These are phyloP conservation scores for Cenchrus purpureus DNA, from an alignment of 176 grass and related monocot genomes.

Conservation along the genomic window DNA sequence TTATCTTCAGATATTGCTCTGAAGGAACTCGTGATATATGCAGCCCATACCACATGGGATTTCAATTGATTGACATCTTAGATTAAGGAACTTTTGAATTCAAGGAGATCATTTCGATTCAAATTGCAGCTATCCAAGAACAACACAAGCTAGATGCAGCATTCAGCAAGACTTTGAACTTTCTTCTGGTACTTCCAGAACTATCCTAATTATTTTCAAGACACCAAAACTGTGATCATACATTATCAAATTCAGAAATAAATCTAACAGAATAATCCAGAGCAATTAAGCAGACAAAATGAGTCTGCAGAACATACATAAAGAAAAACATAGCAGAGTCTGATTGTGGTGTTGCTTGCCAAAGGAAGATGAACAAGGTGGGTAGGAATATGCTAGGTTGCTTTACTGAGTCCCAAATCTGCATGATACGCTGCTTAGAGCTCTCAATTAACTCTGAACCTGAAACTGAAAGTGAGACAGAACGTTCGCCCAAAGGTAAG, in stretches of 20 bases:
- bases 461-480: constrained; percentile 51
- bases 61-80: constrained; percentile 16
- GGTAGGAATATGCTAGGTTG: constrained; percentile 85
- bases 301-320: constrained; percentile 56
- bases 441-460: constrained; percentile 67
- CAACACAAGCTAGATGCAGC: constrained; percentile 18
- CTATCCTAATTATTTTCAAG: background rate
- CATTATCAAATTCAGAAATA: background rate
- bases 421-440: constrained; percentile 65
- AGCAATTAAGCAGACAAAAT: constrained; percentile 35
- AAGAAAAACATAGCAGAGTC: constrained; percentile 97
- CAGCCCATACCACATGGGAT: background rate
- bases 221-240: background rate
- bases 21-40: constrained; percentile 5
- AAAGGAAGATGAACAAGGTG: constrained; percentile 93
- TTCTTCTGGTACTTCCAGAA: constrained; percentile 16
- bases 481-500: constrained; percentile 34
- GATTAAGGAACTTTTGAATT: constrained; percentile 6
- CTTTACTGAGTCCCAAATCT: constrained; percentile 87
- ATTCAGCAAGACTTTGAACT: background rate
- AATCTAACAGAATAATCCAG: constrained; percentile 15
- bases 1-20: constrained; percentile 6
- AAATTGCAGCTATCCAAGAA: constrained; percentile 19
- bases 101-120: background rate
- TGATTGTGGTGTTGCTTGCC: constrained; percentile 97